Evolutionary conservation across 2,329 filamentous ascomycete genomes (phyloP), one percentile per base, ranked within the genome.

Genomic region (Didymella pinodella): DNA sequence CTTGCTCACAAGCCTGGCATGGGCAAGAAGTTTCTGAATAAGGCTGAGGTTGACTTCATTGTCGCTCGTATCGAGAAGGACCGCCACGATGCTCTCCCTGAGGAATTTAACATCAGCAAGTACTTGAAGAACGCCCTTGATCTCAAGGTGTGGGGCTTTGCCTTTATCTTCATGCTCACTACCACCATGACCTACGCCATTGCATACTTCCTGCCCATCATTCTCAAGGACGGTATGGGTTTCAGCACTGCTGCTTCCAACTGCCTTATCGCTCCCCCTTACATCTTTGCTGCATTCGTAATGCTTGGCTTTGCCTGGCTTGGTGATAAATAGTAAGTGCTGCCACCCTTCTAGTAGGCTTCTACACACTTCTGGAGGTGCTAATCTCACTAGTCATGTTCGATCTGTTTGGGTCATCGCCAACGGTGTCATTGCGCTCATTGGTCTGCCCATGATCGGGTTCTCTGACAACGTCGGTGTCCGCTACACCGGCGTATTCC

Each of bases 391-490:
- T 11, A 32, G 31, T 16, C 32, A 36, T 16, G 32, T 36, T 4
- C 32, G 91, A 41, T 88, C 87, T 0, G 86, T 88, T n/a, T 79
- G 92, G 66, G 81, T 93, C 61, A 70, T 86, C 59, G 81, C 84
- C 77, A 92, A 92, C 78, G 84, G 86, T 74, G 20, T 89, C 2
- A 77, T 92, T 26, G 84, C 83, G 67, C 77, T 93, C 49, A 84
- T 91, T 59, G 90, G 90, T 2, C 78, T 93, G 2, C 85, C 88
- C 25, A 85, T 93, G 71, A 88, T 92, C 78, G 90, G 89, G 26
- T 93, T 88, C 80, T 81, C 84, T 45, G 70, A 75, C n/a, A 82
- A 77, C 63, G 70, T 85, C 3, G 81, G 74, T 1, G 84, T 87
- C 7, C 85, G 62, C 40, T 65, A 63, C 55, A 65, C 90, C 61